Evolutionary conservation across 441 rosid species (phyloP), one percentile per base, ranked within the genome.

Genomic region (Corymbia calophylla): DNA sequence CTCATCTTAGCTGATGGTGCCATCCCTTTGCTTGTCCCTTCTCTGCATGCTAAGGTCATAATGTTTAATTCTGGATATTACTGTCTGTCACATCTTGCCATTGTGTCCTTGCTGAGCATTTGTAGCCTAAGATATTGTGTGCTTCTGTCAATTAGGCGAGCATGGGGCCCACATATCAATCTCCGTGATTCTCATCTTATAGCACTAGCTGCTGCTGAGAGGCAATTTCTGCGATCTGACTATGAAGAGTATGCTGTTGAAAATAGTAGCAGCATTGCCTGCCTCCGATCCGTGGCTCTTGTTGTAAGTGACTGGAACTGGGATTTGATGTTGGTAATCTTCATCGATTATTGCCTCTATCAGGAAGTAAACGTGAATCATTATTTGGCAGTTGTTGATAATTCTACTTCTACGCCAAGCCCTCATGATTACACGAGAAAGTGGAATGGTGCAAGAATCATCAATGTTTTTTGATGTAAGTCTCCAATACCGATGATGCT

Each of bases 201-300:
- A 60, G 96, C 95, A 44, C 89, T 95, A 60, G 93, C 96, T 21
- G 94, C 96, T 56, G 94, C 96, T 62, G 95, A 95, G 88, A 94
- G 86, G 87, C 96, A 93, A 80, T 92, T 93, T 49, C 92, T 94
- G 64, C 93, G 92, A 70, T 91, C 96, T 15, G 95, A 94, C 54
- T 95, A 94, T 10, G 97, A 94, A 62, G 97, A 95, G 64, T 94
- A 93, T 89, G 94, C 94, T 87, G 92, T 90, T 88, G 93, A 93
- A 48, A 93, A 92, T 92, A 89, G 92, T 56, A 88, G 93, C 89
- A 95, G 96, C 92, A 89, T 93, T 90, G 95, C 96, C 86, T 95
- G 96, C 90, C 93, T 95, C 89, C 93, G 95, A 29, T 90, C 94
- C 31, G 93, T 93, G 89, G 95, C 97, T 80, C 88, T 94, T 23